Evolutionary conservation across 768 basidiomycete genomes (phyloP), one percentile per base, ranked within the genome.

Genomic region (Leccinum rimulosum): DNA sequence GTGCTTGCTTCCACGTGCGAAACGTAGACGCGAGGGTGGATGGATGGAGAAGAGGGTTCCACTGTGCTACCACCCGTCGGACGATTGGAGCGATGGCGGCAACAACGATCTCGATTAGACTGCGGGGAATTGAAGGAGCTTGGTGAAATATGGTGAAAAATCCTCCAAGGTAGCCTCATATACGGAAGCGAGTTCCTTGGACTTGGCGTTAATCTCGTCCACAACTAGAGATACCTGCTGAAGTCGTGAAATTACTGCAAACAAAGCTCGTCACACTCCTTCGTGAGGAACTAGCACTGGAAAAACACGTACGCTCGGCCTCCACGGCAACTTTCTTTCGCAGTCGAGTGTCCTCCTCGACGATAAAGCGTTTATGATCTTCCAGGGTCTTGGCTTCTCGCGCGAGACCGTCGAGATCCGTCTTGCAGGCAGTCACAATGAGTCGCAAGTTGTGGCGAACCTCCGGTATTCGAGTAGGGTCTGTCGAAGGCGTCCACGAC

Each of bases 361-460:
- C 72, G 15, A 93, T 77, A 71, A 85, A 91, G 59, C 84, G 84
- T 72, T 91, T 89, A 45, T 89, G 84, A 60, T 91, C 91, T 62
- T 89, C 83, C 2, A 98, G 79, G 3, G 85, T 82, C 64, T 88
- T 89, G 3, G 92, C 97, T 77, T 99, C 97, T 15, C 88, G 84
- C 0, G 94, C 94, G 25, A 98, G 83, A 6, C 91, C 89, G 56
- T 93, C 90, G 12, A 99, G 81, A 60, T 96, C 91, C 15, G 80
- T 84, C 65, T 91, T 91, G 66, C 93, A 88, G 2, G 86, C 80
- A 50, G 94, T 91, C 2, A 84, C 81, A 35, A 99, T 93, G 47
- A 98, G 82, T 5, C 90, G 85, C 28, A 99, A 75, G 71, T 98
- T 99, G 71, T 99, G 95, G 27, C 96, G 85, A n/a, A 99, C 85